phyloP scores from a whole-genome alignment of 257 asterid genomes.

The Solanum paucissectum region DNA sequence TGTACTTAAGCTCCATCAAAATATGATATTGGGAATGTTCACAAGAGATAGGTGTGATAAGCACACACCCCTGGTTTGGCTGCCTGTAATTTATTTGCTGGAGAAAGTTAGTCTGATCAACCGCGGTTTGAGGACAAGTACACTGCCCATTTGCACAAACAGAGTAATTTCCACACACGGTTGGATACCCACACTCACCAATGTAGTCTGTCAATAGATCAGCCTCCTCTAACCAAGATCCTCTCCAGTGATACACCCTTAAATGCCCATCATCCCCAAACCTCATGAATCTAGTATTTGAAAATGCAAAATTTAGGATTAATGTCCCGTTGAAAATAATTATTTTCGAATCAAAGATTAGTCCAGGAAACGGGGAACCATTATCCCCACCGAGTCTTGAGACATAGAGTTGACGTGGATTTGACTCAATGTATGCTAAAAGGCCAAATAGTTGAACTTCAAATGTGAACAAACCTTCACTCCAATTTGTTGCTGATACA shows the following conservation, averaged over 20 bases:
- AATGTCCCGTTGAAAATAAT: too few relatives aligned
- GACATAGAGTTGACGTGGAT: background rate
- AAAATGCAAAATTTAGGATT: too few relatives aligned
- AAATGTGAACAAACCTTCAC: background rate
- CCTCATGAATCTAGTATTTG: background rate
- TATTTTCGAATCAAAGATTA: too few relatives aligned
- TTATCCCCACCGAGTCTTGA: background rate
- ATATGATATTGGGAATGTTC: background rate
- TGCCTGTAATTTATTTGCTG: background rate
- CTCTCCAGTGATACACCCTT: background rate
- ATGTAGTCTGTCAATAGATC: background rate
- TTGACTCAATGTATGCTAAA: background rate
- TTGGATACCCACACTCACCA: background rate
- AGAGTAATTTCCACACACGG: conserved; percentile 6
- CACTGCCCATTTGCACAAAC: conserved; percentile 5
- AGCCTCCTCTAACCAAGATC: background rate
- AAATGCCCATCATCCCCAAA: conserved; percentile 6
- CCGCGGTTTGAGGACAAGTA: conserved; percentile 1
- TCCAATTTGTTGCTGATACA: background rate
- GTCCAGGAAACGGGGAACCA: too few relatives aligned
- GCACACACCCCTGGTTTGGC: conserved; percentile 5
- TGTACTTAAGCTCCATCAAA: conserved; percentile 1
- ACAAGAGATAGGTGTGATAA: background rate
- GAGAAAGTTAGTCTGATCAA: background rate
- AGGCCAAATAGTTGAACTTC: too few relatives aligned